Percentiles rank a stretch among this genome's conserved stretches.
These are phyloP conservation scores for Pseudotsuga menziesii DNA, from an alignment of 75 land plant genomes.

Conservation along the genomic window DNA sequence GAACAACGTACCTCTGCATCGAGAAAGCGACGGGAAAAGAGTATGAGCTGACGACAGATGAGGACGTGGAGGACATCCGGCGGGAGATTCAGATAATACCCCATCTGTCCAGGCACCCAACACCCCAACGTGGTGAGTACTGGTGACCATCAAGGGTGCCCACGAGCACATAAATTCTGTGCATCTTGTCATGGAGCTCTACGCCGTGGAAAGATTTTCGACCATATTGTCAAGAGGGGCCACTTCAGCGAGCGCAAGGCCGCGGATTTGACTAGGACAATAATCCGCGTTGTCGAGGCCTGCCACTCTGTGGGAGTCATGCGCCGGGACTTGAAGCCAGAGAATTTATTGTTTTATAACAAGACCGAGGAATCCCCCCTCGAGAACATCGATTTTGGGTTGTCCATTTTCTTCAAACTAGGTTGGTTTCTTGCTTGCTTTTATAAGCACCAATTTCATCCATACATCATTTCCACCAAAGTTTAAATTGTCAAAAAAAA, in stretches of 20 bases:
- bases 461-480: too few relatives aligned
- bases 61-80: too few relatives aligned
- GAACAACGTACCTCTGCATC: conserved; percentile 68
- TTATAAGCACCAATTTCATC: too few relatives aligned
- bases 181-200: conserved; percentile 85
- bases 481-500: too few relatives aligned
- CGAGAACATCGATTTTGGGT: conserved; percentile 88
- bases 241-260: conserved; percentile 81
- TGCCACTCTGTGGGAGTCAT: conserved; percentile 88
- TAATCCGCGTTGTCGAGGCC: conserved; percentile 74
- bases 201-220: conserved; percentile 83
- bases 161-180: conserved; percentile 79
- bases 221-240: conserved; percentile 75
- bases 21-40: conserved; percentile 57
- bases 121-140: conserved; percentile 74
- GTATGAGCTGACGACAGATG: conserved; percentile 15
- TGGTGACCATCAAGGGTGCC: conserved; percentile 60
- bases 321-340: conserved; percentile 93
- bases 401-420: conserved; percentile 91
- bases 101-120: too few relatives aligned
- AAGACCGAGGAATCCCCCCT: conserved; percentile 61
- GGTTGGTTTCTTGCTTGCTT: conserved; percentile 29
- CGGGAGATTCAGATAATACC: too few relatives aligned
- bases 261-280: conserved; percentile 54
- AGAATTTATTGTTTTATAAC: conserved; percentile 68